Evolutionary conservation across 208 protist genomes (phyloP), one percentile per base, ranked within the genome.

Genomic region (Blechomonas ayalai): DNA sequence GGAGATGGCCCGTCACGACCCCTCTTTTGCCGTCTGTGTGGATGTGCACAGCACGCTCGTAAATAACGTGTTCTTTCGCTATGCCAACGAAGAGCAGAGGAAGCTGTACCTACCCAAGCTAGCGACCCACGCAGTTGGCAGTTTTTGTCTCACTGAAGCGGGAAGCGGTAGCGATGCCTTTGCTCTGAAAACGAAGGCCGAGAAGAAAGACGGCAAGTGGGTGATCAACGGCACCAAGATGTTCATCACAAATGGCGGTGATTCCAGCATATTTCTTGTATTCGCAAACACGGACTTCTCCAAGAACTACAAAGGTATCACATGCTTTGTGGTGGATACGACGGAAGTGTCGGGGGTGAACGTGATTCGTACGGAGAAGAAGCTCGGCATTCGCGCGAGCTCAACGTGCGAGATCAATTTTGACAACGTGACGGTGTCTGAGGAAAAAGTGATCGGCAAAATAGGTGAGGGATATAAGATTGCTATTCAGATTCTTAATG

Each of bases 401-500:
- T 97, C 90, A 1, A 98, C 96, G 1, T 95, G 89, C 43, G 88
- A 97, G 62, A 70, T 98, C 1, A 59, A 71, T 23, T 82, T 98
- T 23, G 73, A 97, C 5, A 90, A 97, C 46, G 80, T 92, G 8
- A 66, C 74, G 38, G 83, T 97, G 16, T 45, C 73, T 9, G 61
- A 76, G 28, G 69, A 58, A 23, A 74, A 78, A 47, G 51, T 97
- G 0, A 55, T 97, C 20, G 88, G 87, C 20, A 50, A 94, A 41
- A 46, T 90, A 16, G 95, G 96, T 20, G 78, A 95, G 59, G 97
- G 97, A 24, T 98, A 97, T 66, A 92, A 95, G 64, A 82, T 96
- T 48, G 93, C 95, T 10, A 98, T 98, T 44, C 81, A 82, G 46
- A 82, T 68, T 33, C 63, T 98, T 7, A 97, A 98, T 57, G 93